These are phyloP conservation scores for Dothistroma pini DNA, from an alignment of 2,329 filamentous ascomycete species.

Conservation along the genomic window DNA sequence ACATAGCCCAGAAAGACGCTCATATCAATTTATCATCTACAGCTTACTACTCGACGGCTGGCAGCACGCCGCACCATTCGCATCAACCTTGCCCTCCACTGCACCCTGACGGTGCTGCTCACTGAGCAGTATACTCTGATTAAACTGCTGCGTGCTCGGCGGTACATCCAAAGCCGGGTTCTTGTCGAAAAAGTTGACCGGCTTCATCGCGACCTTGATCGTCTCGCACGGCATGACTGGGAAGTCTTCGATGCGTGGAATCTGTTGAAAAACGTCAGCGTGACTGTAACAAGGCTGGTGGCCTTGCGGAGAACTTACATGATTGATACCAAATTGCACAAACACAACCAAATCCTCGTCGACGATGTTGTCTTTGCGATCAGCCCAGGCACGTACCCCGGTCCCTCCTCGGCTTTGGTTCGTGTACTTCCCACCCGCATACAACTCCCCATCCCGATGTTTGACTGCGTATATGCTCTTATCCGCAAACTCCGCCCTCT, in stretches of 20 bases:
- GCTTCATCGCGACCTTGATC: conserved; percentile 55
- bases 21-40: background rate
- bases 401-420: conserved; percentile 55
- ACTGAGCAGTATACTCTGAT: conserved; percentile 7
- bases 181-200: conserved; percentile 57
- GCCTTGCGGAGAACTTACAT: conserved; percentile 26
- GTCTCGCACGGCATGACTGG: conserved; percentile 59
- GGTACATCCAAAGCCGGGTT: conserved; percentile 60
- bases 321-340: conserved; percentile 57
- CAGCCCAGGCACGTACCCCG: conserved; percentile 48
- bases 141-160: conserved; percentile 14
- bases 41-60: conserved; percentile 2
- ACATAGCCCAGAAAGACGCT: background rate
- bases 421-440: conserved; percentile 51
- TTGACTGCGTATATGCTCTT: conserved; percentile 57
- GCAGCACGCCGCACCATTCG: conserved; percentile 8
- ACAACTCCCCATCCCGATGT: conserved; percentile 57
- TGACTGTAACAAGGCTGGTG: background rate
- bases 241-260: conserved; percentile 55
- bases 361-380: conserved; percentile 47
- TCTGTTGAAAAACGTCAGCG: conserved; percentile 20
- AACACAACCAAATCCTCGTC: conserved; percentile 57
- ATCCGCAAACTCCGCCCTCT: conserved; percentile 57
- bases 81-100: conserved; percentile 5
- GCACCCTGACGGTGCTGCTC: conserved; percentile 12